Evolutionary conservation across 306 rosid species (phyloP).

Genomic region (Gleditsia sinensis): DNA sequence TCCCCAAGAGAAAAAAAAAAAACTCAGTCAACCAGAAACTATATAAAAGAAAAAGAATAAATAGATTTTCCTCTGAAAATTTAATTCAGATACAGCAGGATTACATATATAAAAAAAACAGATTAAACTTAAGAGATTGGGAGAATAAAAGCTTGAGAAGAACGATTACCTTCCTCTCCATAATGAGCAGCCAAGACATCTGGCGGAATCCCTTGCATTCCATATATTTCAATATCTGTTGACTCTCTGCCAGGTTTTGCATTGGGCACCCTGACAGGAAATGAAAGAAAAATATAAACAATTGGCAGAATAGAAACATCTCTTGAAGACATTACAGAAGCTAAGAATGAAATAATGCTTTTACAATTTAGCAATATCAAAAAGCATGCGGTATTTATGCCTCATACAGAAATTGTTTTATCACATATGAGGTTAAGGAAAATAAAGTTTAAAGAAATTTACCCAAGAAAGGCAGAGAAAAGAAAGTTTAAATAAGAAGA

Average conservation of each 20-base stretch:
- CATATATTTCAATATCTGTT: conserved; percentile 95
- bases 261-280: conserved; percentile 78
- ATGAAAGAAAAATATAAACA: not conserved
- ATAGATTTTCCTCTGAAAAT: not conserved
- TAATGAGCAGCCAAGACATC: conserved; percentile 92
- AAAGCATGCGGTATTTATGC: not conserved
- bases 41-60: not conserved
- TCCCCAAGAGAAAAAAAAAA: not conserved
- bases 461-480: no score
- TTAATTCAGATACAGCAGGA: not conserved
- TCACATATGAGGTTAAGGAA: not conserved
- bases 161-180: conserved; percentile 79
- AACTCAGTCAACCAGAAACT: not conserved
- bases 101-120: not conserved
- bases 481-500: not conserved
- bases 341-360: not conserved
- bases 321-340: not conserved
- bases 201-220: conserved; percentile 99
- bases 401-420: not conserved
- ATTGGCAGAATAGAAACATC: not conserved
- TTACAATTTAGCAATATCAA: not conserved
- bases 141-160: not conserved
- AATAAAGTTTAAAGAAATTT: not conserved
- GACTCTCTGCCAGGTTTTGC: conserved; percentile 91
- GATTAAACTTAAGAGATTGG: not conserved